Evolutionary conservation across 768 basidiomycete species (phyloP).

Genomic region (Hebeloma cylindrosporum): DNA sequence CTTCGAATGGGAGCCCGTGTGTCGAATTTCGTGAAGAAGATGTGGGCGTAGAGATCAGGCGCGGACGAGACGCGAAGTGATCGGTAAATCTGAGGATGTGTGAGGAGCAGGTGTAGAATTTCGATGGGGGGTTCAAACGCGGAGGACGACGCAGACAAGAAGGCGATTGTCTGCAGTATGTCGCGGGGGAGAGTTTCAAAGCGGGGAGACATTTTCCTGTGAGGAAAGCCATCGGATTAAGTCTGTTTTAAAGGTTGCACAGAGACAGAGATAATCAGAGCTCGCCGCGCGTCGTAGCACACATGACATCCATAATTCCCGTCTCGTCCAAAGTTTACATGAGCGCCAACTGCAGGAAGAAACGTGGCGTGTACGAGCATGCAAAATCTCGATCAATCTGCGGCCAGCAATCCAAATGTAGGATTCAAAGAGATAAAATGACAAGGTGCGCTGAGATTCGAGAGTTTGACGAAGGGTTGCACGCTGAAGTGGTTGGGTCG

Average conservation of each 20-base stretch:
- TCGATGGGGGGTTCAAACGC: constrained; percentile 38
- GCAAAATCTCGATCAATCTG: too few species aligned
- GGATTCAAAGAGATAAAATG: too few species aligned
- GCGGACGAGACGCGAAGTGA: constrained; percentile 41
- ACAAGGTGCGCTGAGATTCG: too few species aligned
- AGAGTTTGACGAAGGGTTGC: too few species aligned
- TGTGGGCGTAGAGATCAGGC: constrained; percentile 56
- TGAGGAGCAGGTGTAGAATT: constrained; percentile 45
- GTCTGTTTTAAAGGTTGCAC: constrained; percentile 8
- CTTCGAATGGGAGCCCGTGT: constrained; percentile 26
- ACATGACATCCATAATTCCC: too few species aligned
- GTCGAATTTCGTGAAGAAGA: constrained; percentile 55
- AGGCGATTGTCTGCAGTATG: constrained; percentile 56
- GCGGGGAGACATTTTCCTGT: constrained; percentile 38
- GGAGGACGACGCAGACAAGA: constrained; percentile 41
- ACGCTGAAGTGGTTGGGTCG: too few species aligned
- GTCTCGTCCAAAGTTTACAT: too few species aligned
- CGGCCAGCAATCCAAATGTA: too few species aligned
- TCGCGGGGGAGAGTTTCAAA: constrained; percentile 55
- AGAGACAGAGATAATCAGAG: constrained; percentile 5
- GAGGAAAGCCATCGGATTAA: not conserved
- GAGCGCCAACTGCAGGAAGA: too few species aligned
- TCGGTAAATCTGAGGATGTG: constrained; percentile 43
- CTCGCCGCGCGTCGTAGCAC: constrained; percentile 2
- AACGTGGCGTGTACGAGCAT: too few species aligned